Conservation (phyloP, 257 asterid genomes). For the Nicotiana knightiana region DNA sequence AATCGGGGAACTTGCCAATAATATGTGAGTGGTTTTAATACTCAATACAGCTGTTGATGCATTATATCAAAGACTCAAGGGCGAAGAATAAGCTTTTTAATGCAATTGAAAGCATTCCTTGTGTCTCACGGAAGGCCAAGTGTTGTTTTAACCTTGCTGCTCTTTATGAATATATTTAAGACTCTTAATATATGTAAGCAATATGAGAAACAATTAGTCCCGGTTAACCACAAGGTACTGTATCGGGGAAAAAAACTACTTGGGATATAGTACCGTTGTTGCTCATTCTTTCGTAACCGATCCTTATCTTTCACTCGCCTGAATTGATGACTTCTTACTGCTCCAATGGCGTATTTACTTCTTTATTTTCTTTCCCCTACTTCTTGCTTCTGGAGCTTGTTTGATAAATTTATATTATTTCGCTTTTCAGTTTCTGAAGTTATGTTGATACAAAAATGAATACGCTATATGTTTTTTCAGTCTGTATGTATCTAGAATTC, state of each 20-base stretch:
- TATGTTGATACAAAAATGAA: neutral
- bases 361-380: neutral
- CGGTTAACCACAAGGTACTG: neutral
- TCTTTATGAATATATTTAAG: neutral
- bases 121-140: slow-evolving; percentile 61
- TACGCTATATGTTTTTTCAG: neutral
- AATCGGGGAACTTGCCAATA: neutral
- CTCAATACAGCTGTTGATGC: neutral
- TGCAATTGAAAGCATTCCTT: slow-evolving; percentile 59
- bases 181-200: neutral
- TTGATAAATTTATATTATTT: neutral
- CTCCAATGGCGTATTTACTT: neutral
- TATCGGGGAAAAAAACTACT: neutral
- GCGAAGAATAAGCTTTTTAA: slow-evolving; percentile 60
- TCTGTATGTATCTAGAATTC: neutral
- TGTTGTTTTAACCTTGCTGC: slow-evolving; percentile 16
- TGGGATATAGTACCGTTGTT: neutral
- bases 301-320: neutral
- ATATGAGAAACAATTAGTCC: neutral
- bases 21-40: neutral
- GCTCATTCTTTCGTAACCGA: neutral
- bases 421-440: neutral
- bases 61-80: slow-evolving; percentile 58
- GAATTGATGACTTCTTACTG: neutral
- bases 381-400: neutral